Evolutionary conservation across 176 grass and related monocot genomes (phyloP).

Genomic region (Miscanthus lutarioriparius): DNA sequence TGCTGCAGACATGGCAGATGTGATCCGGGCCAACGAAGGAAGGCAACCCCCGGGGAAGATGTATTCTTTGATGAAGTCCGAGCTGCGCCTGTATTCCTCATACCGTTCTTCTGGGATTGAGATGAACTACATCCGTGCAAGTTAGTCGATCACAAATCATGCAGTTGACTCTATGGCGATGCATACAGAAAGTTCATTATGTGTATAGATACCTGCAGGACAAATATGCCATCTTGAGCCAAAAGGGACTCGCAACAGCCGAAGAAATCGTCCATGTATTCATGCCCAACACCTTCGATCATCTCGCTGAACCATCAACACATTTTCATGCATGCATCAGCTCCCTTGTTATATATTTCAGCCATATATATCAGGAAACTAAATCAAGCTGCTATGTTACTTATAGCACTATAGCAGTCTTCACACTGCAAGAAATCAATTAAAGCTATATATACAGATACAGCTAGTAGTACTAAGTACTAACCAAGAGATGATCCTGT

Average conservation of each 20-base stretch:
- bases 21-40: constrained; percentile 66
- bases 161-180: neutral
- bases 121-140: constrained; percentile 51
- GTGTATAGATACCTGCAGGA: constrained; percentile 56
- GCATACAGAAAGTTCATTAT: neutral
- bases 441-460: neutral
- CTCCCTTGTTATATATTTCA: neutral
- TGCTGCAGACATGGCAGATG: constrained; percentile 60
- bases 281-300: constrained; percentile 89
- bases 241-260: constrained; percentile 72
- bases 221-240: constrained; percentile 68
- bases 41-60: constrained; percentile 82
- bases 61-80: constrained; percentile 90
- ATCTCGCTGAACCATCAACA: constrained; percentile 57
- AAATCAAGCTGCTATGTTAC: constrained; percentile 2
- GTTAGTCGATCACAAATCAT: neutral
- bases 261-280: constrained; percentile 85
- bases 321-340: neutral
- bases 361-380: neutral
- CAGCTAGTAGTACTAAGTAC: constrained; percentile 4
- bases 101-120: constrained; percentile 82
- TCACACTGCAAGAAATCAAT: neutral
- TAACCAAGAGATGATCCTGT: constrained; percentile 91
- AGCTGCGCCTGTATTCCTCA: constrained; percentile 72
- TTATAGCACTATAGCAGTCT: no score